Percentiles rank a stretch among this genome's conserved stretches.
Evolutionary conservation across 352 stramenopile genomes (phyloP).

Genomic region (Pythium dissotocum): DNA sequence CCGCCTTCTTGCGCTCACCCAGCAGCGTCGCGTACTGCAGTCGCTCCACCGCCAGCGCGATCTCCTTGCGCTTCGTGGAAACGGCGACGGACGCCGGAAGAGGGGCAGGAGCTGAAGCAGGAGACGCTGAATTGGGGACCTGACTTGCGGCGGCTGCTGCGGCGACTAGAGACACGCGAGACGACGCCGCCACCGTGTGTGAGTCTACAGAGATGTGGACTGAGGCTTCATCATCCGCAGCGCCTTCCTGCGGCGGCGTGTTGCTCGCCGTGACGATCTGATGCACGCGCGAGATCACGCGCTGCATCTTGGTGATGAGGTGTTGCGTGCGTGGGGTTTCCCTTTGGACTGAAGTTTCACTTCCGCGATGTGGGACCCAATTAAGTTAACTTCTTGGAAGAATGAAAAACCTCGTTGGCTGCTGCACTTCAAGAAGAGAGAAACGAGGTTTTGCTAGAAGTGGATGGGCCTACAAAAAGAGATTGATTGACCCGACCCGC

Average conservation of each 20-base stretch:
- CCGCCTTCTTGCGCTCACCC: constrained; percentile 65
- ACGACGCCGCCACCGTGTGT: constrained; percentile 6
- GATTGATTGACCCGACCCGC: no score
- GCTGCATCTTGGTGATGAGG: constrained; percentile 43
- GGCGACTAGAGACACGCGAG: neutral
- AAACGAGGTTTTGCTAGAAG: neutral
- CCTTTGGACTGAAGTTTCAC: constrained; percentile 4
- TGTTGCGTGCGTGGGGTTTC: neutral
- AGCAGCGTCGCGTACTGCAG: constrained; percentile 79
- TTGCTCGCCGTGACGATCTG: constrained; percentile 52
- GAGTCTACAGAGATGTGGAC: constrained; percentile 5
- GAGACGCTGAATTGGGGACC: neutral
- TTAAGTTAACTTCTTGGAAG: neutral
- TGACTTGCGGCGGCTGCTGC: neutral
- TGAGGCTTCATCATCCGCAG: neutral
- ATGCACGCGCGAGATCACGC: constrained; percentile 71
- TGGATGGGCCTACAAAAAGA: neutral
- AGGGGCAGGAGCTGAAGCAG: neutral
- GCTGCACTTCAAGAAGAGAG: neutral
- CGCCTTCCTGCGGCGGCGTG: constrained; percentile 14
- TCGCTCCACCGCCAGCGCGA: constrained; percentile 54
- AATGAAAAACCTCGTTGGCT: neutral
- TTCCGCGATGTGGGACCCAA: neutral
- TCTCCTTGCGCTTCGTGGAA: constrained; percentile 33
- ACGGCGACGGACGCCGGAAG: neutral